Evolutionary conservation across 1,284 basidiomycete species (phyloP).

Genomic region (Porodaedalea pini): DNA sequence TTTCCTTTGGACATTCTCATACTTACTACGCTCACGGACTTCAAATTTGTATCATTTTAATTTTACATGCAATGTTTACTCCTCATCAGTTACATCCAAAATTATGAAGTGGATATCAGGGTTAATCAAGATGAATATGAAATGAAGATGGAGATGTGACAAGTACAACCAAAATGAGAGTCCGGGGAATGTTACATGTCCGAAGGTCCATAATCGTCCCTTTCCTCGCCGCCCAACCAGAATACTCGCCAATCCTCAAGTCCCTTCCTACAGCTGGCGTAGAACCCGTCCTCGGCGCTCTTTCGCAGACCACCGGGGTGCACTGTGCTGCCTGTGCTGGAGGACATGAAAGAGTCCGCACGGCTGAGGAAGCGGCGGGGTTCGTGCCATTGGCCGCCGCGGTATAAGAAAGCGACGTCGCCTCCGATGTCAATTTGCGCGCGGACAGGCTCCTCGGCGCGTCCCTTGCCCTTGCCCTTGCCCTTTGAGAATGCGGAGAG

Average conservation of each 20-base stretch:
- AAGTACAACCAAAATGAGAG: not conserved
- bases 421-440: slow-evolving; percentile 61
- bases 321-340: slow-evolving; percentile 49
- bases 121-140: not conserved
- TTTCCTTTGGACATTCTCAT: slow-evolving; percentile 1
- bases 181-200: slow-evolving; percentile 16
- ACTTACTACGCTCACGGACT: slow-evolving; percentile 6
- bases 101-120: not conserved
- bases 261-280: slow-evolving; percentile 70
- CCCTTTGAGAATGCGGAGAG: slow-evolving; percentile 34
- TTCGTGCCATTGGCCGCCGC: slow-evolving; percentile 70
- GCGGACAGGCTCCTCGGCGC: slow-evolving; percentile 43
- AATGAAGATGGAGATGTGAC: not conserved
- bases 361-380: slow-evolving; percentile 38
- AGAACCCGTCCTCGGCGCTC: slow-evolving; percentile 58
- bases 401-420: slow-evolving; percentile 57
- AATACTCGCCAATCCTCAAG: slow-evolving; percentile 70
- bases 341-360: slow-evolving; percentile 41
- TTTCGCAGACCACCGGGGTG: slow-evolving; percentile 40
- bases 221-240: slow-evolving; percentile 64
- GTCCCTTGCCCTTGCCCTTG: slow-evolving; percentile 48
- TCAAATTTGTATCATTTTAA: slow-evolving; percentile 10
- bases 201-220: slow-evolving; percentile 29
- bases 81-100: not conserved
- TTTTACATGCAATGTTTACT: not conserved